Base-by-base conservation (phyloP, 2,329 filamentous ascomycete species). In the Allantophomopsis lycopodina region DNA sequence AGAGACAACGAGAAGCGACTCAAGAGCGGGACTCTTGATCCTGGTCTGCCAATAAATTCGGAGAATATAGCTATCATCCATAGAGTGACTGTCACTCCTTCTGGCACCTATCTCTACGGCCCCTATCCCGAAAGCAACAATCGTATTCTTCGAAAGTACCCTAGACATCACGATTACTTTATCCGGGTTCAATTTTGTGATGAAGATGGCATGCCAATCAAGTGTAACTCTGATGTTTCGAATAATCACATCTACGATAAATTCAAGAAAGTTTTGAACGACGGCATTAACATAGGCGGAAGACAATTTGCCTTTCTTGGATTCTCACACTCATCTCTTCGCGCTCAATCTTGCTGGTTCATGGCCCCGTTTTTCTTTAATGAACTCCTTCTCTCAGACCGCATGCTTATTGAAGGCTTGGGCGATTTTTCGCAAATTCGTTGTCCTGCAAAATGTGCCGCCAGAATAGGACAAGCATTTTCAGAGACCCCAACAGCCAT, bases 301-400 rank as follows among this genome's bases (percentile, higher is more conserved):
- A 64, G 76, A 11, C 52, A 57, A 1, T 86, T 76, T 50, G 57
- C 60, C 0, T 89, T 88, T 50, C 63, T 89, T 0, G 83, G 83
- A 0, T 89, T 87, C 55, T 87, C 82, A 0, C 79, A 88, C 55
- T 89, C 83, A 0, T 87, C 83, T 0, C 65, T 89, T 4, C 68
- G 83, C 11, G 68, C 75, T 1, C 81, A 85, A 42, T 76, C 78
- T 0, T 76, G 72, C 30, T 87, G 82, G 83, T 76, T 73, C 54
- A 68, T 70, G 61, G 61, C 68, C 2, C 62, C 66, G 1, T 71
- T 74, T 40, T 41, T 51, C 10, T 43, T 50, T 5, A 39, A 59
- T 4, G 54, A 52, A 3, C 46, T 43, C 2, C 33, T 58, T 4
- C 48, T 59, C 23, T 46, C 56, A 34, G 60, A 64, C 3, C 42